Evolutionary conservation across 2,329 filamentous ascomycete species (phyloP), one percentile per base, ranked within the genome.

Genomic region (Xylariaceae sp.): DNA sequence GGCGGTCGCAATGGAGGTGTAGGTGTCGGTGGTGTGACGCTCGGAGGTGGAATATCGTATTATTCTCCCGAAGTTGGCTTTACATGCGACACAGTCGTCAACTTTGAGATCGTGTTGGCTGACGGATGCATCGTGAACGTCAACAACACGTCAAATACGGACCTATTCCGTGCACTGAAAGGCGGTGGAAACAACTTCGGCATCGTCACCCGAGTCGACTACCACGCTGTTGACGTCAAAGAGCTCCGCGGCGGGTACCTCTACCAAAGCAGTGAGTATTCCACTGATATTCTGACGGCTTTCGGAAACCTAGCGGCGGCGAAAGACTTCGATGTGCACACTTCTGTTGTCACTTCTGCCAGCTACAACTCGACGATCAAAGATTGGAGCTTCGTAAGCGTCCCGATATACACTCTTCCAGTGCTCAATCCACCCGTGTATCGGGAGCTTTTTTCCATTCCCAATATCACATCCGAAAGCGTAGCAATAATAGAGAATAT

Each of bases 11-110:
- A 37, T 17, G 41, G 34, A 8, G 39, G 14, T 3, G 45, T 50
- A 10, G 49, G 49, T 8, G 49, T 49, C 19, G 49, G 46, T n/a
- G 43, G 48, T 2, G 19, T 48, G 2, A 44, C 34, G 11, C 21
- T 48, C 1, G 42, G 49, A 5, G 49, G 45, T 19, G 49, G 49
- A 5, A 42, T 47, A 21, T 47, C 43, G 7, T 40, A 47, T 22
- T 49, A 36, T 21, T 42, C 37, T 11, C 37, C 40, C 5, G 42
- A 48, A 23, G 38, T 39, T 16, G 52, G 52, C 5, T 55, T 38
- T 40, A 47, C 50, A 3, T 55, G 49, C 35, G 50, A 53, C 29
- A 51, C 45, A 4, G 52, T 55, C 2, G 29, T 47, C 12, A 50
- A 53, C 33, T 55, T 50, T 29, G 46, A 55, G 37, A 45, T 42